These are phyloP conservation scores for Ascochyta fabae DNA, from an alignment of 2,329 filamentous ascomycete genomes.

Conservation along the genomic window DNA sequence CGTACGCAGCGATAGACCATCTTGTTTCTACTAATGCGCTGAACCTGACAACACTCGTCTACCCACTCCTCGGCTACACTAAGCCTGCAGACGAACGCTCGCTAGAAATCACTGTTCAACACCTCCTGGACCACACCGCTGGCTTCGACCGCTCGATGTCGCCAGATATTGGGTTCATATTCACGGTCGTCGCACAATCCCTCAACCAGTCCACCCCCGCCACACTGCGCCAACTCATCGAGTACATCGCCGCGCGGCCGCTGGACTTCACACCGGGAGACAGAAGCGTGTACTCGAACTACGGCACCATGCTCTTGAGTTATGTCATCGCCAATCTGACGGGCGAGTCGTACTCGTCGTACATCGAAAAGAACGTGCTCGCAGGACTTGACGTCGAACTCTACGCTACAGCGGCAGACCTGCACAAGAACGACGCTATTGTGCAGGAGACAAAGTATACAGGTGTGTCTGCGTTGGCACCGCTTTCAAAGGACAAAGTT, in stretches of 20 bases:
- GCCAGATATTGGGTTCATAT: conserved; percentile 27
- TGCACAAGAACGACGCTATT: conserved; percentile 17
- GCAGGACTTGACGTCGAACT: conserved; percentile 19
- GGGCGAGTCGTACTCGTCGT: conserved; percentile 20
- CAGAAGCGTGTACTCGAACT: conserved; percentile 27
- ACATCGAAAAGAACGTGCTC: conserved; percentile 25
- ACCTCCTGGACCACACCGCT: conserved; percentile 30
- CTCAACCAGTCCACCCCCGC: conserved; percentile 26
- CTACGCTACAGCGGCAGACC: conserved; percentile 11
- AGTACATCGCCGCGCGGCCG: conserved; percentile 22
- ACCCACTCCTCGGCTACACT: conserved; percentile 28
- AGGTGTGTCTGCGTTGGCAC: conserved; percentile 5
- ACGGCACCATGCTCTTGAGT: conserved; percentile 28
- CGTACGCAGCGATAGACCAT: conserved; percentile 23
- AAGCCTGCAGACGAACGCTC: conserved; percentile 23
- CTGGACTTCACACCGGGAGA: conserved; percentile 28
- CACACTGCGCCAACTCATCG: conserved; percentile 27
- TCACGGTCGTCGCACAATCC: conserved; percentile 20
- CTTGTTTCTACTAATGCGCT: conserved; percentile 22
- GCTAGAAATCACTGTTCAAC: conserved; percentile 27
- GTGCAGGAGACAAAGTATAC: conserved; percentile 21
- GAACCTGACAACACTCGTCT: conserved; percentile 24
- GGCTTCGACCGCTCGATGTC: conserved; percentile 27
- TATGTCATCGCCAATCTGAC: conserved; percentile 25
- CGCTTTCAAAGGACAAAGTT: conserved; percentile 4